Conservation (phyloP, 192 early-diverging fungal genomes). For the Umbelopsis sp. region DNA sequence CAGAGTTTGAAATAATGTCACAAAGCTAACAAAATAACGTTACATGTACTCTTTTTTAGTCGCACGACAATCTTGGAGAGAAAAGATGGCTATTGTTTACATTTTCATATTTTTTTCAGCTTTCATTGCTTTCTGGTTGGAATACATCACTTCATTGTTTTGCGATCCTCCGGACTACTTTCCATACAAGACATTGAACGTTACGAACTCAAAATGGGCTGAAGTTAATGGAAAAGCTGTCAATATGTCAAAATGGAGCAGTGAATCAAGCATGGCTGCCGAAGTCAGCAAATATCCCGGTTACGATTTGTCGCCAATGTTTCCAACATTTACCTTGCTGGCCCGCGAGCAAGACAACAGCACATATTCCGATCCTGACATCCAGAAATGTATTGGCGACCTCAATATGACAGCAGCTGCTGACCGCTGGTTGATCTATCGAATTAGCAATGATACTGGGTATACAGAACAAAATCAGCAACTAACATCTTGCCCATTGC, state of each 20-base stretch:
- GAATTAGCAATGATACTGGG: constrained; percentile 34
- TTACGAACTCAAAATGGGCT: constrained; percentile 13
- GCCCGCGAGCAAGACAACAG: neutral
- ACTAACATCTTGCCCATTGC: constrained; percentile 36
- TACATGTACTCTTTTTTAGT: constrained; percentile 1
- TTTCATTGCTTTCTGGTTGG: constrained; percentile 39
- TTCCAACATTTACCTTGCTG: constrained; percentile 38
- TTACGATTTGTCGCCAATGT: constrained; percentile 39
- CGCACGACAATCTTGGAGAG: constrained; percentile 34
- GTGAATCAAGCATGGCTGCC: constrained; percentile 21
- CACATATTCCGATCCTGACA: constrained; percentile 23
- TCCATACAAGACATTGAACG: constrained; percentile 11
- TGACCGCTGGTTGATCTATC: constrained; percentile 36
- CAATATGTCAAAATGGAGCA: constrained; percentile 23
- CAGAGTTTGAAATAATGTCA: neutral
- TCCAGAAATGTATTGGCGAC: constrained; percentile 31
- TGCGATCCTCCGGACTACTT: constrained; percentile 35
- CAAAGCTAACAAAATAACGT: neutral
- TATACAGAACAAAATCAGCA: constrained; percentile 20
- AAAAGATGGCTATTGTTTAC: constrained; percentile 37
- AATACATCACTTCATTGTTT: constrained; percentile 37
- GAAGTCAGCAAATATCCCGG: constrained; percentile 30
- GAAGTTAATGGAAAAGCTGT: constrained; percentile 37
- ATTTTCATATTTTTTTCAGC: constrained; percentile 20
- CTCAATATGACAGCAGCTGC: constrained; percentile 25